Conservation (phyloP, 78 protist genomes). For the Dictyostelium firmibasis region DNA sequence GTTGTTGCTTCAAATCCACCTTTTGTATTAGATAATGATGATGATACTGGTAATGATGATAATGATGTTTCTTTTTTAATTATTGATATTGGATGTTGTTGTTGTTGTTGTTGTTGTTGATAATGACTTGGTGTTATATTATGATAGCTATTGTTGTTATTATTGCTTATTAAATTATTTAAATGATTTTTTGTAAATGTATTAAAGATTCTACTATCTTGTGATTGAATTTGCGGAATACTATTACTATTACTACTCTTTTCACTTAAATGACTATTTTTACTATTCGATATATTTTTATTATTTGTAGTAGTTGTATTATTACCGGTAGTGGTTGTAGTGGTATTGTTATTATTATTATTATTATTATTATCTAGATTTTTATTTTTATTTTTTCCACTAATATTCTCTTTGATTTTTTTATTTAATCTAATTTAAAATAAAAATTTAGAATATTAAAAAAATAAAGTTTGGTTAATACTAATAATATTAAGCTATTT, state of each 20-base stretch:
- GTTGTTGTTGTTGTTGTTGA: neutral
- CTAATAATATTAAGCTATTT: neutral
- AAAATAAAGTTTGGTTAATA: neutral
- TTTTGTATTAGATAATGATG: neutral
- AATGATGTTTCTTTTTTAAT: neutral
- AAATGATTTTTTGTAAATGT: conserved; percentile 2
- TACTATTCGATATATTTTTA: neutral
- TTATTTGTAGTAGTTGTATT: neutral
- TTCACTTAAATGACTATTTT: neutral
- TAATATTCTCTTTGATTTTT: conserved; percentile 7
- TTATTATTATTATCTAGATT: neutral
- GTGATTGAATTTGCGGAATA: neutral
- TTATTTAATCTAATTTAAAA: neutral
- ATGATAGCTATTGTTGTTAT: neutral
- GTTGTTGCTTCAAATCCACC: neutral
- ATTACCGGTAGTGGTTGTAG: neutral
- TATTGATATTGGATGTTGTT: neutral
- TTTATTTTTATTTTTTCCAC: neutral
- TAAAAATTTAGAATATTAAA: neutral
- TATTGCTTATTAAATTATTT: neutral
- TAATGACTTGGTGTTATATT: neutral
- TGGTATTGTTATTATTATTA: neutral
- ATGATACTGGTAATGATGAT: neutral
- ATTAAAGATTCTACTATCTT: conserved; percentile 3
- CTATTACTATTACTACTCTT: neutral